phyloP scores from a whole-genome alignment of 306 rosid genomes.

The Dryas octopetala region DNA sequence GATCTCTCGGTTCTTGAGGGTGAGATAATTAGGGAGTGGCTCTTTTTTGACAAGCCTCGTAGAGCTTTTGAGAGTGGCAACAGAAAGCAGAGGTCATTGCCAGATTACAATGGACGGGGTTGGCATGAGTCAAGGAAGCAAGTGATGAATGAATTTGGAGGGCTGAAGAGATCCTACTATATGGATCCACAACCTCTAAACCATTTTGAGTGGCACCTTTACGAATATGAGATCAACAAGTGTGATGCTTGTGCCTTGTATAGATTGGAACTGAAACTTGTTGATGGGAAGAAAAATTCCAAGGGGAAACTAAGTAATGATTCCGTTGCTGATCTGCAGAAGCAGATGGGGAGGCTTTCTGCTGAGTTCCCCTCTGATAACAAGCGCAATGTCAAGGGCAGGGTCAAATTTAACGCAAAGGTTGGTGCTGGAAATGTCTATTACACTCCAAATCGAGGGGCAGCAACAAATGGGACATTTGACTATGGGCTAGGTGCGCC shows the following conservation, averaged over 20 bases:
- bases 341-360: conserved; percentile 97
- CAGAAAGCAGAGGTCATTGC: conserved; percentile 96
- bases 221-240: conserved; percentile 92
- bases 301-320: conserved; percentile 67
- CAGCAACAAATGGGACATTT: conserved; percentile 53
- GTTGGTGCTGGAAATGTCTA: conserved; percentile 63
- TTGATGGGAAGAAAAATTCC: conserved; percentile 87
- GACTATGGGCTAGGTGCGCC: conserved; percentile 67
- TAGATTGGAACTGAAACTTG: conserved; percentile 87
- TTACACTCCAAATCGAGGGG: conserved; percentile 49
- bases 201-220: conserved; percentile 96
- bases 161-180: conserved; percentile 95
- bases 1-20: conserved; percentile 90
- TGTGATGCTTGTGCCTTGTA: conserved; percentile 92
- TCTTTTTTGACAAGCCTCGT: conserved; percentile 97
- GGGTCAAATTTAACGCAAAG: conserved; percentile 63
- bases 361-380: conserved; percentile 84
- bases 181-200: conserved; percentile 97
- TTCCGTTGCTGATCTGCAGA: conserved; percentile 94
- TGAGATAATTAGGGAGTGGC: conserved; percentile 95
- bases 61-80: conserved; percentile 99
- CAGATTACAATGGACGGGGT: conserved; percentile 96
- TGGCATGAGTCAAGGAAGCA: conserved; percentile 99
- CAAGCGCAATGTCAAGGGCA: conserved; percentile 74
- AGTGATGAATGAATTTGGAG: conserved; percentile 89